Evolutionary conservation across 805 yeast genomes (phyloP).

Genomic region (Monosporozyma aerobia): DNA sequence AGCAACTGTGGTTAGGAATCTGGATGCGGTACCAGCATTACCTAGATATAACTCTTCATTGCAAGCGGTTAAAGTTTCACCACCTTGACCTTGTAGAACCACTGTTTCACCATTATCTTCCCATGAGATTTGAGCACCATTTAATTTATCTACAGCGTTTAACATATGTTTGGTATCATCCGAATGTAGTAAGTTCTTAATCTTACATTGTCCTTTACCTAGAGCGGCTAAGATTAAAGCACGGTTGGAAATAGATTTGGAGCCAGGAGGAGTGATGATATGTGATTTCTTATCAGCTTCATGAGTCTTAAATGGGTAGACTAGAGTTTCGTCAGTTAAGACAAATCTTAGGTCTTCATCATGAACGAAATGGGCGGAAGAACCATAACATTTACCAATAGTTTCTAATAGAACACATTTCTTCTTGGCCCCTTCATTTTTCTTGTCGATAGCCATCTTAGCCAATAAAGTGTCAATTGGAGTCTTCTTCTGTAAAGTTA

Average conservation of each 20-base stretch:
- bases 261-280: conserved; percentile 80
- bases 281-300: conserved; percentile 20
- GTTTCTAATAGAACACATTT: conserved; percentile 74
- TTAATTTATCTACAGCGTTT: conserved; percentile 66
- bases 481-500: conserved; percentile 60
- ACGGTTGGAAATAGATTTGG: conserved; percentile 93
- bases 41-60: conserved; percentile 74
- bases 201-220: conserved; percentile 73
- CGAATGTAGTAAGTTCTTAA: conserved; percentile 83
- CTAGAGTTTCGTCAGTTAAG: conserved; percentile 70
- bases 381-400: conserved; percentile 85
- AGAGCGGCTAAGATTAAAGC: conserved; percentile 89
- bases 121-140: conserved; percentile 73
- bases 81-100: conserved; percentile 78
- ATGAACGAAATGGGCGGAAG: conserved; percentile 72
- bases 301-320: conserved; percentile 43
- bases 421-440: conserved; percentile 87
- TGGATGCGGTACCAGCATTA: conserved; percentile 96
- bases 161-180: conserved; percentile 96
- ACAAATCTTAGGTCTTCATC: conserved; percentile 76
- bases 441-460: conserved; percentile 93
- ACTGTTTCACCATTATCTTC: conserved; percentile 89
- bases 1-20: conserved; percentile 88
- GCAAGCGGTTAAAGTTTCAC: conserved; percentile 53
- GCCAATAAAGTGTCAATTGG: conserved; percentile 67